A percentile compares a stretch with the other conserved stretches of the same genome.
Conservation (phyloP, 2,329 filamentous ascomycete genomes). For the Epichloe festucae region DNA sequence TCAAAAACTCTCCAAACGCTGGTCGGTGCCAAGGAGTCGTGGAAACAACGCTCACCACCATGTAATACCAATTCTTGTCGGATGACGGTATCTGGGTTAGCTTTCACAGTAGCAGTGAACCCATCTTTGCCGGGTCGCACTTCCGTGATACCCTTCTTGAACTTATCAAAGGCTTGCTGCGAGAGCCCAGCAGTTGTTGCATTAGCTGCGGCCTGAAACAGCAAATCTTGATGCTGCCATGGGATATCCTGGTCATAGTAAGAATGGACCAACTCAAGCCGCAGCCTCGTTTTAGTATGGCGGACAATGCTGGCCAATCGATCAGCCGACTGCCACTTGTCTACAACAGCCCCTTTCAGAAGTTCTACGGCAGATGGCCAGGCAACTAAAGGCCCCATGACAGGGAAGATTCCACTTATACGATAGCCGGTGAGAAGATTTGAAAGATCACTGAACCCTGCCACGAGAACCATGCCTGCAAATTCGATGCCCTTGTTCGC, state of each 20-base stretch:
- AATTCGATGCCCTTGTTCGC: conserved; percentile 50
- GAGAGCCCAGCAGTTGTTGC: conserved; percentile 29
- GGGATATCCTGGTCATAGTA: conserved; percentile 73
- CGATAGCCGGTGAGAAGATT: conserved; percentile 65
- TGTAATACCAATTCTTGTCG: conserved; percentile 41
- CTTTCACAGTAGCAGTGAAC: conserved; percentile 33
- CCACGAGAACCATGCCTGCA: conserved; percentile 66
- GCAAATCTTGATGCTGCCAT: conserved; percentile 51
- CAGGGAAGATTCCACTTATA: conserved; percentile 62
- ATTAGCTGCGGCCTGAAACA: conserved; percentile 48
- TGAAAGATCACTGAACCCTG: conserved; percentile 64
- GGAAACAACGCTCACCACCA: conserved; percentile 31
- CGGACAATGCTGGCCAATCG: conserved; percentile 47
- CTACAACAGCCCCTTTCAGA: conserved; percentile 53
- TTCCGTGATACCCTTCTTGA: conserved; percentile 33
- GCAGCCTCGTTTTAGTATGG: conserved; percentile 39
- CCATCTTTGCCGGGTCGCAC: conserved; percentile 28
- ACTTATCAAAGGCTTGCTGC: conserved; percentile 25
- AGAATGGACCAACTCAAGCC: conserved; percentile 66
- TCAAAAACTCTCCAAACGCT: background rate
- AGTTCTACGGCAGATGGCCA: conserved; percentile 52
- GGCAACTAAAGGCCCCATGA: conserved; percentile 60
- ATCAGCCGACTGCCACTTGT: conserved; percentile 64
- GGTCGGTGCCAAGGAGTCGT: background rate
- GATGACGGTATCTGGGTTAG: conserved; percentile 33